Base-by-base conservation (phyloP, 495 filamentous ascomycete species). In the Penicillium tannophilum region DNA sequence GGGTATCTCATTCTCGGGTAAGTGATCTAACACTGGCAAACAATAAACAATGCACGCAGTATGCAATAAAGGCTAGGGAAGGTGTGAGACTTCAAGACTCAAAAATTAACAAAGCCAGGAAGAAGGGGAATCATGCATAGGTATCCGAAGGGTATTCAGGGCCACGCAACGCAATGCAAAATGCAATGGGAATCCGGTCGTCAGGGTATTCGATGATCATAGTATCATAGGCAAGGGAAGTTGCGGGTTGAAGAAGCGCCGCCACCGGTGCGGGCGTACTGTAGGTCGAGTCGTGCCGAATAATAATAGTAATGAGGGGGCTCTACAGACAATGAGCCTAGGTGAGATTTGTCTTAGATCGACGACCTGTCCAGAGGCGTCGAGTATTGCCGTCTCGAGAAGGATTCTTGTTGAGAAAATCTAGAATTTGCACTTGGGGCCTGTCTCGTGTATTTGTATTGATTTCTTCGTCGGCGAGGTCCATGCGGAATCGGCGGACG, bases 401-500 rank as follows among this genome's bases (percentile, higher is more conserved):
- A 19, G 14, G 20, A 12, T 35, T 20, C 23, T 53, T 56, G 26
- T 41, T 20, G 28, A 46, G 23, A 17, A 58, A 55, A 35, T 62
- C 58, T 16, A 59, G 42, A 6, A 53, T 41, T 46, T 61, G 60
- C 1, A 36, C 43, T 14, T 61, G 58, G 4, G 58, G 26, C 11
- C 51, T 44, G 8, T 59, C 61, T 14, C 36, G 41, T 4, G 30
- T 12, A 23, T 17, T 36, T 11, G 33, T 26, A 12, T 47, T 42
- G 1, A 46, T 20, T 23, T 75, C 72, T 36, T 79, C 76, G 7
- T 65, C 63, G 0, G 74, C 71, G 3, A 80, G 46, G 70, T 81
- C 76, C 74, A 82, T 75, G n/a, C 79, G 70, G 52, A 79, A 80
- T 20, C 79, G 67, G 17, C 79, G 67, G 30, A 82, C 77, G 23